Conservation (phyloP, 768 basidiomycete genomes). For the Plicaturopsis crispa region DNA sequence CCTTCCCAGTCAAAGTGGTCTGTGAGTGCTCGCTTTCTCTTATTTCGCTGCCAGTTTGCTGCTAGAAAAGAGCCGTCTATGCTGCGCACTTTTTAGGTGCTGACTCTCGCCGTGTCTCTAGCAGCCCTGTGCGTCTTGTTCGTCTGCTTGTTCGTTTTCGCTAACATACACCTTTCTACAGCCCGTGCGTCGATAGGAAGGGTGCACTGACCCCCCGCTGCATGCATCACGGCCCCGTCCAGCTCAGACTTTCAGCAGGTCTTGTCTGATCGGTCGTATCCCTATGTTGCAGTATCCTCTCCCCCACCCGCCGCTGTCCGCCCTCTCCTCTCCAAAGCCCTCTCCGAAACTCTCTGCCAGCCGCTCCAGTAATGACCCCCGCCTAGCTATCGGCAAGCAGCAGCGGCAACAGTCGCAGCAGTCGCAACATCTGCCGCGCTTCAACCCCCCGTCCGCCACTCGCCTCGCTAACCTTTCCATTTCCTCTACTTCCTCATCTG, state of each 20-base stretch:
- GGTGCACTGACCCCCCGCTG: conserved; percentile 25
- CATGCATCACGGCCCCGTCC: conserved; percentile 32
- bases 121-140: no score
- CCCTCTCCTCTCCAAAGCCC: conserved; percentile 27
- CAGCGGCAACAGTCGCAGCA: conserved; percentile 27
- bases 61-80: no score
- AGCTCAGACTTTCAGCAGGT: conserved; percentile 49
- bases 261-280: conserved; percentile 44
- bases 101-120: no score
- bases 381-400: neutral
- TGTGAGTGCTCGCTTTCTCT: no score
- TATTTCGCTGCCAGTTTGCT: no score
- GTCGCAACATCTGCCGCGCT: conserved; percentile 21
- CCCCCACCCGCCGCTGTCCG: conserved; percentile 33
- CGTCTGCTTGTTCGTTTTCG: no score
- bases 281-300: conserved; percentile 57
- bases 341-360: conserved; percentile 11
- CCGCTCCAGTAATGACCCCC: conserved; percentile 35
- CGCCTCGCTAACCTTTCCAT: conserved; percentile 1
- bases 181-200: no score
- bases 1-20: no score
- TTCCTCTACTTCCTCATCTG: conserved; percentile 14
- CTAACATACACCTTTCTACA: no score
- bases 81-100: no score
- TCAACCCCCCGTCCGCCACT: conserved; percentile 13